Percentiles rank a stretch among this genome's conserved stretches.
Conservation (phyloP, 1,139 yeast species). For the Tardiomyces blankii region DNA sequence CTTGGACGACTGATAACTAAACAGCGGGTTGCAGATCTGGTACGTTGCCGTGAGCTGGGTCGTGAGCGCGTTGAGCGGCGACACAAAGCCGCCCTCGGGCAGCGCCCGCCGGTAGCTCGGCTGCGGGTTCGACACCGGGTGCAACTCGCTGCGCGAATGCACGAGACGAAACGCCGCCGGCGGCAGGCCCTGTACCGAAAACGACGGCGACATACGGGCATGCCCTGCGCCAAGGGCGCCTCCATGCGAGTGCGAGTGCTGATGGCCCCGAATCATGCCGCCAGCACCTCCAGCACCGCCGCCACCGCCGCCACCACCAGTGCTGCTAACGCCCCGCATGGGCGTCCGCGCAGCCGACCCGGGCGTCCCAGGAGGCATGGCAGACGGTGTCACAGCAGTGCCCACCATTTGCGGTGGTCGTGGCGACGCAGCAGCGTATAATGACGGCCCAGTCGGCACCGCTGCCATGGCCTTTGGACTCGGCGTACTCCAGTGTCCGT, state of each 20-base stretch:
- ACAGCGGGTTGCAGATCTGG: conserved; percentile 77
- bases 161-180: conserved; percentile 37
- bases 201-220: neutral
- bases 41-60: conserved; percentile 70
- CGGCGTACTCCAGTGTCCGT: neutral
- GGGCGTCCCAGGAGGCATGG: too few species aligned
- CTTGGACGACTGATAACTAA: conserved; percentile 71
- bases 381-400: too few species aligned
- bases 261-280: too few species aligned
- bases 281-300: neutral
- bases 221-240: neutral
- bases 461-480: neutral
- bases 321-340: neutral
- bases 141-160: conserved; percentile 40
- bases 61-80: conserved; percentile 82
- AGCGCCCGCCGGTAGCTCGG: conserved; percentile 79
- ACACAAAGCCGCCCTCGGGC: conserved; percentile 63
- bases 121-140: conserved; percentile 49
- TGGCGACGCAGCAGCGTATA: neutral
- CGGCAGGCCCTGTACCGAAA: conserved; percentile 11
- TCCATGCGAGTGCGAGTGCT: too few species aligned
- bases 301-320: neutral
- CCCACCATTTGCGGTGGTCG: neutral
- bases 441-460: neutral
- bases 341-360: too few species aligned